Base-by-base conservation (phyloP, 2,329 filamentous ascomycete species). In the Penicillium oxalicum region DNA sequence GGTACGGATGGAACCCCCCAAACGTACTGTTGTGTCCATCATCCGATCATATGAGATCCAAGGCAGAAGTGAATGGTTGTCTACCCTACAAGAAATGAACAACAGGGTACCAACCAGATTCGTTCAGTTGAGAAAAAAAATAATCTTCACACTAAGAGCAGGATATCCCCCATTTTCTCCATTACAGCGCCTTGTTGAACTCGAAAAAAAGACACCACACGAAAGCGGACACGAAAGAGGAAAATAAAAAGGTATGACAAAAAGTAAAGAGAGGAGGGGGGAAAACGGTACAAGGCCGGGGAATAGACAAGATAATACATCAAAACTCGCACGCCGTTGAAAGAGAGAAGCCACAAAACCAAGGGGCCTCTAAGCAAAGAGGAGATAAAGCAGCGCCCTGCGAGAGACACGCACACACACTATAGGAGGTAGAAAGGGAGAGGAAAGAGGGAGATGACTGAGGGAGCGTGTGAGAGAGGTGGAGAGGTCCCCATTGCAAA, bases 171-270 rank as follows among this genome's bases (percentile, higher is more conserved):
- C 59, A 18, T 18, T 63, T 67, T 67, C 65, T 61, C 65, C 63
- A 67, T 69, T 68, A 67, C 60, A 69, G 67, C 67, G 67, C 67
- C 67, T 60, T 61, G 56, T 55, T 18, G 51, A 62, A 63, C 49
- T 63, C 48, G 56, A 61, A 55, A 32, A 32, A 60, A 45, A 55
- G 57, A 60, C 57, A 58, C 51, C 41, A 53, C 56, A 52, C 61
- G 43, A 39, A 45, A 38, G 26, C 34, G 38, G 18, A 18, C 18
- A 33, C 43, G 32, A 26, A 50, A 54, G 42, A 52, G 40, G 50
- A 51, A 52, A 53, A 52, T 5, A 53, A 41, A 54, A 43, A 39
- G 53, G 50, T 43, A 51, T 49, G 38, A 49, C 52, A 55, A 48
- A 45, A 48, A n/a, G n/a, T 44, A 8, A 13, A 36, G 25, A 18